A percentile compares a stretch with the other conserved stretches of the same genome.
Evolutionary conservation across 2,329 filamentous ascomycete genomes (phyloP).

Genomic region (Colletotrichum tabaci): DNA sequence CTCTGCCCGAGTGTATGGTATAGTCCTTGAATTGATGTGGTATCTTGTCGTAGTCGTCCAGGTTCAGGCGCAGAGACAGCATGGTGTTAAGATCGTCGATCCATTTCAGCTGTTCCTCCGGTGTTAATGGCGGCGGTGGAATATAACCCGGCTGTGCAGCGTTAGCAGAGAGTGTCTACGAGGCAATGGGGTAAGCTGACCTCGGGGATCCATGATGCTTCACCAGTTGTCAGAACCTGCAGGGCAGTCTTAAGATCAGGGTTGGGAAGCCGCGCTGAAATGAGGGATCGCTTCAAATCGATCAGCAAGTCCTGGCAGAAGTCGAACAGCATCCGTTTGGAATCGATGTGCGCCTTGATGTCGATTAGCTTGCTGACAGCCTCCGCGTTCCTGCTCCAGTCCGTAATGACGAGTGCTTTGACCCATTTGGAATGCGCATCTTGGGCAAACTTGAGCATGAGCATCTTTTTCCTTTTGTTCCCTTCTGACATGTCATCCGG

Average conservation of each 20-base stretch:
- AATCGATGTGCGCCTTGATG: slow-evolving; percentile 81
- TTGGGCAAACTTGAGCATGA: slow-evolving; percentile 83
- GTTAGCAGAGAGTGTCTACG: slow-evolving; percentile 18
- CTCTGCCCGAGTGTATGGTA: slow-evolving; percentile 85
- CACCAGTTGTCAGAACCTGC: slow-evolving; percentile 85
- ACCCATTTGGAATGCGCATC: slow-evolving; percentile 89
- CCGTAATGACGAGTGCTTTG: slow-evolving; percentile 89
- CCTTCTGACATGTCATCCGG: slow-evolving; percentile 72
- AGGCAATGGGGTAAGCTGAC: slow-evolving; percentile 61
- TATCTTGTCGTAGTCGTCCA: slow-evolving; percentile 83
- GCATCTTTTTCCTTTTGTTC: slow-evolving; percentile 82
- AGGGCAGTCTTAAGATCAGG: slow-evolving; percentile 93
- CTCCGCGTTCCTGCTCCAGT: slow-evolving; percentile 87
- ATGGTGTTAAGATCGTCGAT: slow-evolving; percentile 87
- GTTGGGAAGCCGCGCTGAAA: slow-evolving; percentile 83
- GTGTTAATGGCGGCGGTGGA: slow-evolving; percentile 77
- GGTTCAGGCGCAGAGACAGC: slow-evolving; percentile 84
- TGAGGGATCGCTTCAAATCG: slow-evolving; percentile 81
- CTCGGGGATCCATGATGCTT: slow-evolving; percentile 84
- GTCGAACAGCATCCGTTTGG: slow-evolving; percentile 73
- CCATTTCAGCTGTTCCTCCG: slow-evolving; percentile 80
- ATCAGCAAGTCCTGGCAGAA: slow-evolving; percentile 74
- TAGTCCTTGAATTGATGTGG: slow-evolving; percentile 85
- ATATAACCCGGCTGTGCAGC: slow-evolving; percentile 79
- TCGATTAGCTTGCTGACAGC: slow-evolving; percentile 92